Conservation (phyloP, 2,329 filamentous ascomycete genomes). For the Aspergillus costaricaensis region DNA sequence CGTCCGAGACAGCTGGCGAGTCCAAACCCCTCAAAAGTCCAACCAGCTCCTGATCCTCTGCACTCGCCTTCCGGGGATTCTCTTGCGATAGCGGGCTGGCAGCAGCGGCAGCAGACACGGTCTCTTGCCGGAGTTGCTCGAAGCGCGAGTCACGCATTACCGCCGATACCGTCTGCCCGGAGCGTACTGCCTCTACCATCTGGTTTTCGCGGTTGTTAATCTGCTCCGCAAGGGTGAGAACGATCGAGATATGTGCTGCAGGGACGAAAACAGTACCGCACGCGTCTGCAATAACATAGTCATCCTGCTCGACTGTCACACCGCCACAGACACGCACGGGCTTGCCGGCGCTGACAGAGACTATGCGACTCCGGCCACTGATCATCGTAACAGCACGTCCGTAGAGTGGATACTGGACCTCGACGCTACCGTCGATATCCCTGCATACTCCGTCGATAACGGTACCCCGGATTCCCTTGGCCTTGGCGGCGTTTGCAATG, state of each 20-base stretch:
- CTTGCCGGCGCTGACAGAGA: slow-evolving; percentile 33
- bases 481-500: slow-evolving; percentile 25
- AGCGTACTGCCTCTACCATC: slow-evolving; percentile 23
- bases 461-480: slow-evolving; percentile 32
- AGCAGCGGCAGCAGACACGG: not conserved
- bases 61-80: slow-evolving; percentile 13
- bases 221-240: slow-evolving; percentile 16
- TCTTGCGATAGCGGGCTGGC: not conserved
- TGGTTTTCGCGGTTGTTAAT: slow-evolving; percentile 18
- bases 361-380: slow-evolving; percentile 35
- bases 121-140: not conserved
- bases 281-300: slow-evolving; percentile 25
- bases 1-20: slow-evolving; percentile 23
- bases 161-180: slow-evolving; percentile 19
- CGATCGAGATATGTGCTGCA: slow-evolving; percentile 17
- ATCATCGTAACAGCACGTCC: slow-evolving; percentile 37
- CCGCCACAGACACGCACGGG: slow-evolving; percentile 22
- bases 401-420: slow-evolving; percentile 37
- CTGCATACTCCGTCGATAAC: slow-evolving; percentile 36
- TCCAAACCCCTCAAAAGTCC: slow-evolving; percentile 21
- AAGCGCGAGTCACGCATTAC: slow-evolving; percentile 26
- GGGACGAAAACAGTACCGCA: slow-evolving; percentile 24
- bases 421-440: slow-evolving; percentile 37
- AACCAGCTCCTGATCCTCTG: slow-evolving; percentile 20
- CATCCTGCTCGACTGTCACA: slow-evolving; percentile 19